Conservation (phyloP, 2,329 filamentous ascomycete species). For the Fusarium multiceps region DNA sequence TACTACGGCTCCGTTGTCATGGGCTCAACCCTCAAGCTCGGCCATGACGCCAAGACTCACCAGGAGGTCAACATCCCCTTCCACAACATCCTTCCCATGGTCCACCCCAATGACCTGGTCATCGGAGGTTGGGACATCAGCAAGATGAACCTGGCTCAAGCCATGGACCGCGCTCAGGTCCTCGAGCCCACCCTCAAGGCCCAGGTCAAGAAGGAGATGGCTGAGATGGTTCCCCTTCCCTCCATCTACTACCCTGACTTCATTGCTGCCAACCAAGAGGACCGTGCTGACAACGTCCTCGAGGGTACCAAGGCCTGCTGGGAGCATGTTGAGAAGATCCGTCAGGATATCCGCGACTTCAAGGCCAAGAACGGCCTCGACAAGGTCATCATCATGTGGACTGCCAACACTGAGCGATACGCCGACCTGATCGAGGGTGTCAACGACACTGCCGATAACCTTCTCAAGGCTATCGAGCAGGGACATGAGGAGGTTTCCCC, state of each 20-base stretch:
- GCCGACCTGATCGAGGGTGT: constrained; percentile 88
- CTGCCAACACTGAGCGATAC: constrained; percentile 97
- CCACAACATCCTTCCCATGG: constrained; percentile 93
- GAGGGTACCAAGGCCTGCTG: constrained; percentile 84
- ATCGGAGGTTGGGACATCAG: constrained; percentile 99
- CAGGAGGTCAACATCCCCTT: constrained; percentile 97
- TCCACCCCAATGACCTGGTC: constrained; percentile 94
- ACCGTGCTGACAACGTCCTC: constrained; percentile 91
- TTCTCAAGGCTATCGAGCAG: constrained; percentile 85
- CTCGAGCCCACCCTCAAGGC: constrained; percentile 95
- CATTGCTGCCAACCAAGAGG: constrained; percentile 98
- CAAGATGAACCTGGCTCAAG: constrained; percentile 84
- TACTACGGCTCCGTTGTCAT: constrained; percentile 99
- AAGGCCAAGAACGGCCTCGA: constrained; percentile 86
- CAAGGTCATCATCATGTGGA: constrained; percentile 98
- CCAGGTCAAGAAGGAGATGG: constrained; percentile 93
- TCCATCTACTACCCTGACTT: constrained; percentile 99
- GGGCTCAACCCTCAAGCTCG: constrained; percentile 97
- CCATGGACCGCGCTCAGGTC: constrained; percentile 96
- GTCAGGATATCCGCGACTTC: constrained; percentile 94
- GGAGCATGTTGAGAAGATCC: constrained; percentile 92
- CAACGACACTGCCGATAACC: constrained; percentile 96
- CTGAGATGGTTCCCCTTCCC: constrained; percentile 85
- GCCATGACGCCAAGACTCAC: constrained; percentile 83
- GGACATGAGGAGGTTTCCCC: constrained; percentile 94